These are phyloP conservation scores for Paecilomyces dactylethromorphus DNA, from an alignment of 2,329 filamentous ascomycete species.

Conservation along the genomic window DNA sequence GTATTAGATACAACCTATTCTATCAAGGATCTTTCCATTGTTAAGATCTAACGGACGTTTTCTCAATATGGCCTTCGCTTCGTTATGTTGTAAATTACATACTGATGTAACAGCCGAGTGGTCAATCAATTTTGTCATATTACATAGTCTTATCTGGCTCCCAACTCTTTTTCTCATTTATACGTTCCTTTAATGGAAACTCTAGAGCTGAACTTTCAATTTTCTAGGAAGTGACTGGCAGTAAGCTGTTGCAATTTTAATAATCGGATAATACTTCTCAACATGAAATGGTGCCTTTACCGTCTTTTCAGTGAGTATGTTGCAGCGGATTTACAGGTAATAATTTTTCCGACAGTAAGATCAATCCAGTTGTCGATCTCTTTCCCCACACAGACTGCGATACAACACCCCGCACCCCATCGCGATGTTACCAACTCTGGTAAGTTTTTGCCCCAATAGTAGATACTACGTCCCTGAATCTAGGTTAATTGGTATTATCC, in stretches of 20 bases:
- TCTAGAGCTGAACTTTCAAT: background rate
- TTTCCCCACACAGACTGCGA: background rate
- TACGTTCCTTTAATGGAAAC: background rate
- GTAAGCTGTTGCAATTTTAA: background rate
- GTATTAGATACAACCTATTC: background rate
- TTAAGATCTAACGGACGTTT: background rate
- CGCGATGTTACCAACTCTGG: background rate
- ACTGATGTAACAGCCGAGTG: background rate
- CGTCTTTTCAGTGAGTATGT: background rate
- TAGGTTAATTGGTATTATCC: background rate
- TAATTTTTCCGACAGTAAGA: background rate
- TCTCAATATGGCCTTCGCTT: background rate
- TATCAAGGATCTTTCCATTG: background rate
- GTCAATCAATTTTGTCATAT: background rate
- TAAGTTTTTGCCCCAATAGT: background rate
- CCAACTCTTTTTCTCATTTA: background rate
- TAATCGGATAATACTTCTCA: background rate
- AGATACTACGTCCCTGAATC: background rate
- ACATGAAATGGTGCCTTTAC: background rate
- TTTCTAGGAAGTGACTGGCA: background rate
- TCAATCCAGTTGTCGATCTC: background rate
- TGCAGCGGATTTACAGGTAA: background rate
- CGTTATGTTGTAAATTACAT: background rate
- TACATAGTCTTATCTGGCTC: background rate
- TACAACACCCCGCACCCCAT: background rate